Percentiles rank a stretch among this genome's conserved stretches.
Evolutionary conservation across 2,329 filamentous ascomycete species (phyloP).

Genomic region (Aspergillus unguis): DNA sequence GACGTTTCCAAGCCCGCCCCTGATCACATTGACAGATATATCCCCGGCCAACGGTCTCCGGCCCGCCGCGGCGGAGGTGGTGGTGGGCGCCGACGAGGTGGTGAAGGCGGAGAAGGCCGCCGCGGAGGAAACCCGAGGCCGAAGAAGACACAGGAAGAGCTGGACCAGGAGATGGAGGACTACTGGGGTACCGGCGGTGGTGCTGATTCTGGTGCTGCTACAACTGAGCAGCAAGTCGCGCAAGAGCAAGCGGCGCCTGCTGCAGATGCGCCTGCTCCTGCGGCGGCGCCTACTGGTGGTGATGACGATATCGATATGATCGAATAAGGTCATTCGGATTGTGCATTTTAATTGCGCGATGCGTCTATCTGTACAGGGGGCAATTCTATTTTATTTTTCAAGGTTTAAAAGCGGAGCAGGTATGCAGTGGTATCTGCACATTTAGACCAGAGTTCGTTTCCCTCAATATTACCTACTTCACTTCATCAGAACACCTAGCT

Average conservation of each 20-base stretch:
- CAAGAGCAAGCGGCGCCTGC: slow-evolving; percentile 24
- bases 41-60: slow-evolving; percentile 57
- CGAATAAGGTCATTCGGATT: slow-evolving; percentile 26
- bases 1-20: slow-evolving; percentile 55
- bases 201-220: slow-evolving; percentile 37
- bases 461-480: too few relatives aligned
- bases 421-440: too few relatives aligned
- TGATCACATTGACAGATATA: slow-evolving; percentile 73
- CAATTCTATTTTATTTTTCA: neutral
- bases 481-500: too few relatives aligned
- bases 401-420: too few relatives aligned
- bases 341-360: neutral
- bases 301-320: slow-evolving; percentile 69
- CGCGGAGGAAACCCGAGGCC: slow-evolving; percentile 54
- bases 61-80: slow-evolving; percentile 48
- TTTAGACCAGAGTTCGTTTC: too few relatives aligned
- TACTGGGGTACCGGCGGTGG: slow-evolving; percentile 64
- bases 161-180: slow-evolving; percentile 96
- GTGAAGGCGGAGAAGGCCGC: slow-evolving; percentile 34
- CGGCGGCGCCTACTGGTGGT: slow-evolving; percentile 26
- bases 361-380: neutral
- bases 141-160: slow-evolving; percentile 84
- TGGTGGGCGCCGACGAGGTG: slow-evolving; percentile 27
- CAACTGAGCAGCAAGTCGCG: slow-evolving; percentile 34
- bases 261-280: slow-evolving; percentile 29